Evolutionary conservation across 805 yeast genomes (phyloP).

Genomic region (Candida ponderosae): DNA sequence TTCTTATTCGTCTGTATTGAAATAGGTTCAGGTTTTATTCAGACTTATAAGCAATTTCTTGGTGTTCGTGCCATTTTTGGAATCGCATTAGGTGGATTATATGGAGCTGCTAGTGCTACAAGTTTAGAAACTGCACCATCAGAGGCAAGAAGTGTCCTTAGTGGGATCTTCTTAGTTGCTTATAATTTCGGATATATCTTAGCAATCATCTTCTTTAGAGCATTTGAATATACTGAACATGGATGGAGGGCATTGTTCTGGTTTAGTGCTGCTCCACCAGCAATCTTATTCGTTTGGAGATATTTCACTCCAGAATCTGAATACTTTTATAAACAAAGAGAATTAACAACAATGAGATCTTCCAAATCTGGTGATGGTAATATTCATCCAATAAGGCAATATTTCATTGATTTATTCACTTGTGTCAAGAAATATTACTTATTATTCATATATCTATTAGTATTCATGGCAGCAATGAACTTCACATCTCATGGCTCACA

Average conservation of each 20-base stretch:
- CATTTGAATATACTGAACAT: slow-evolving; percentile 41
- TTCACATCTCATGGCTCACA: slow-evolving; percentile 72
- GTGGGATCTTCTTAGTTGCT: slow-evolving; percentile 51
- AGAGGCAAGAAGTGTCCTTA: slow-evolving; percentile 50
- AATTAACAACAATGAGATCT: neutral
- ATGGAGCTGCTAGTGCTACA: slow-evolving; percentile 57
- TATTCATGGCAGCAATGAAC: slow-evolving; percentile 63
- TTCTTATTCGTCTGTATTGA: slow-evolving; percentile 46
- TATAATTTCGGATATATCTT: slow-evolving; percentile 62
- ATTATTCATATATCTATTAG: slow-evolving; percentile 44
- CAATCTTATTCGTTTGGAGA: slow-evolving; percentile 52
- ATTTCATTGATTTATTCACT: slow-evolving; percentile 22
- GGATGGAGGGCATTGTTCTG: slow-evolving; percentile 69
- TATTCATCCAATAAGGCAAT: slow-evolving; percentile 12
- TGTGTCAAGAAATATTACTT: slow-evolving; percentile 52
- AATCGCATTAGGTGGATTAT: slow-evolving; percentile 65
- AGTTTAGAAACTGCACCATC: slow-evolving; percentile 60
- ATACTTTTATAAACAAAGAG: slow-evolving; percentile 32
- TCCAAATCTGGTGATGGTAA: slow-evolving; percentile 7
- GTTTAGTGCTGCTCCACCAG: slow-evolving; percentile 66
- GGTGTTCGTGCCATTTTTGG: slow-evolving; percentile 62
- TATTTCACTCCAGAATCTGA: slow-evolving; percentile 52
- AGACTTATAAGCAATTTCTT: slow-evolving; percentile 49
- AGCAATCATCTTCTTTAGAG: slow-evolving; percentile 57
- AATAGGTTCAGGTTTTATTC: slow-evolving; percentile 58